A percentile compares a stretch with the other conserved stretches of the same genome.
These are phyloP conservation scores for Colletotrichum nymphaeae DNA, from an alignment of 2,329 filamentous ascomycete species.

Conservation along the genomic window DNA sequence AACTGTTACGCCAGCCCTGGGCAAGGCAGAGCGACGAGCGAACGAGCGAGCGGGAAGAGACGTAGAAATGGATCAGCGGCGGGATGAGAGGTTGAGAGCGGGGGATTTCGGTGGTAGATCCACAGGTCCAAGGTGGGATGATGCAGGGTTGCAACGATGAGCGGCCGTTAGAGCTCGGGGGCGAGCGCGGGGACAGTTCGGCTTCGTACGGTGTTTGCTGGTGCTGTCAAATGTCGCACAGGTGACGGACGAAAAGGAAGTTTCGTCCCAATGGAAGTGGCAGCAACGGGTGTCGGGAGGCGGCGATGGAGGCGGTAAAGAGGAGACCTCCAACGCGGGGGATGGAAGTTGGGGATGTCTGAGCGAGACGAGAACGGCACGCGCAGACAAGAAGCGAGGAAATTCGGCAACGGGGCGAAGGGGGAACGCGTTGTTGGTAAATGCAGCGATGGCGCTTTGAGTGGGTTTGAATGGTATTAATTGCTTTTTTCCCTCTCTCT, in stretches of 20 bases:
- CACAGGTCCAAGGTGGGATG: conserved; percentile 35
- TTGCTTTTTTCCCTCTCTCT: conserved; percentile 5
- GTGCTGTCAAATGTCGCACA: conserved; percentile 12
- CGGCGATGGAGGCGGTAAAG: not conserved
- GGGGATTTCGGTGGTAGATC: conserved; percentile 34
- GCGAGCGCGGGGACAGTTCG: conserved; percentile 4
- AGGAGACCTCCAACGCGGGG: not conserved
- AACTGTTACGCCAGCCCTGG: conserved; percentile 14
- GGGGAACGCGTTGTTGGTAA: conserved; percentile 7
- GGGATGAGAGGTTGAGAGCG: conserved; percentile 35
- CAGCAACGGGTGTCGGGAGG: not conserved
- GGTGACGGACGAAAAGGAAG: not conserved
- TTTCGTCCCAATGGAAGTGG: not conserved
- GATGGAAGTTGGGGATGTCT: not conserved
- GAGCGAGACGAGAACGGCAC: not conserved
- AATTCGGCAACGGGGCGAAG: not conserved
- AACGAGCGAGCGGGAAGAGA: conserved; percentile 11
- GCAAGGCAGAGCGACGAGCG: conserved; percentile 12
- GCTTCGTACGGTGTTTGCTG: conserved; percentile 28
- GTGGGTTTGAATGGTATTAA: conserved; percentile 22
- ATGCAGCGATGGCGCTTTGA: conserved; percentile 10
- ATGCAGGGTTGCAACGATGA: conserved; percentile 35
- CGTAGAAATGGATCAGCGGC: conserved; percentile 27
- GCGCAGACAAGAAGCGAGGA: conserved; percentile 7
- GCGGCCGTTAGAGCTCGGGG: conserved; percentile 19